phyloP scores from a whole-genome alignment of 306 rosid genomes.

The Albizia julibrissin region DNA sequence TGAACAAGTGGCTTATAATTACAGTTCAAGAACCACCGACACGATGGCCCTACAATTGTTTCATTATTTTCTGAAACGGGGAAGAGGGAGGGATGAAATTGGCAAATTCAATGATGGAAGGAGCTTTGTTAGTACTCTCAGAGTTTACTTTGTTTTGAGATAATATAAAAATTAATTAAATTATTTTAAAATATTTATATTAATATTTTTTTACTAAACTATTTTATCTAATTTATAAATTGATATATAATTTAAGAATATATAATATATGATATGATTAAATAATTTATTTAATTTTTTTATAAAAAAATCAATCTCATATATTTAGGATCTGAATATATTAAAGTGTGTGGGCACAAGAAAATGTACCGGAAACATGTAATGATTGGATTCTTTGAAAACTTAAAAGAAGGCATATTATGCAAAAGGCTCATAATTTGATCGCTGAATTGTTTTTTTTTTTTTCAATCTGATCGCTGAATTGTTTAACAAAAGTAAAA shows the following conservation, averaged over 20 bases:
- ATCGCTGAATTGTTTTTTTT: constrained; percentile 32
- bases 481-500: constrained; percentile 1
- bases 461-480: constrained; percentile 31
- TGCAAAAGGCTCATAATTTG: constrained; percentile 26
- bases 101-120: constrained; percentile 29
- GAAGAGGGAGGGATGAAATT: background rate
- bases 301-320: too few species aligned
- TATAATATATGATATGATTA: too few species aligned
- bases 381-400: constrained; percentile 42
- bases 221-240: too few species aligned
- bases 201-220: too few species aligned
- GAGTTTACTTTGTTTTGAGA: too few species aligned
- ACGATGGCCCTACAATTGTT: background rate
- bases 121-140: background rate
- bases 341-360: constrained; percentile 20
- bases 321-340: too few species aligned
- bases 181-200: too few species aligned
- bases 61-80: background rate
- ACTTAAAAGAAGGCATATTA: constrained; percentile 13
- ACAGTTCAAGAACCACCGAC: constrained; percentile 8
- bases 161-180: too few species aligned
- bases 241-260: too few species aligned
- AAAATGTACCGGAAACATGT: constrained; percentile 29
- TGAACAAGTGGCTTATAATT: constrained; percentile 7
- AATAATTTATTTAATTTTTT: too few species aligned